These are phyloP conservation scores for Salix arbutifolia DNA, from an alignment of 345 rosid genomes.

Conservation along the genomic window DNA sequence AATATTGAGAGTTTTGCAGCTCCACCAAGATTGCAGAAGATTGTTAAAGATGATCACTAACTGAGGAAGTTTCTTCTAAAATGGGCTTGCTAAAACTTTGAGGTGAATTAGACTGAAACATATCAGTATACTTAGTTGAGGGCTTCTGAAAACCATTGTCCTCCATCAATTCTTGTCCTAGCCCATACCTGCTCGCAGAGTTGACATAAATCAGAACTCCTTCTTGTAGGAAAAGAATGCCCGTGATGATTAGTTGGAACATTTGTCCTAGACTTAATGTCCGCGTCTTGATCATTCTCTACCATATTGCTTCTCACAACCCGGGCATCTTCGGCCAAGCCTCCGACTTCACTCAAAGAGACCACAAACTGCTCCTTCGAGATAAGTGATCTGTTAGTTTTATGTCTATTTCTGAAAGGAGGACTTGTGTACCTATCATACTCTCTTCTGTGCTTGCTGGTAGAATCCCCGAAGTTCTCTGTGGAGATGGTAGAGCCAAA, in stretches of 20 bases:
- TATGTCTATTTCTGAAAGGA: too few relatives aligned
- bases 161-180: conserved; percentile 17
- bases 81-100: conserved; percentile 11
- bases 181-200: conserved; percentile 12
- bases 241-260: background rate
- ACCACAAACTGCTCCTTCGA: background rate
- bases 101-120: conserved; percentile 15
- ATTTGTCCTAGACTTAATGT: background rate
- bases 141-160: conserved; percentile 18
- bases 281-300: background rate
- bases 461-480: conserved; percentile 15
- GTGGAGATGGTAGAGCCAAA: conserved; percentile 7
- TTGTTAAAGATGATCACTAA: conserved; percentile 23
- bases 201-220: conserved; percentile 10
- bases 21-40: conserved; percentile 16
- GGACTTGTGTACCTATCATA: conserved; percentile 16
- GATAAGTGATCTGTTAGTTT: background rate
- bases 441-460: conserved; percentile 14
- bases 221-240: background rate
- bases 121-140: conserved; percentile 8
- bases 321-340: background rate
- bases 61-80: conserved; percentile 20
- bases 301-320: background rate
- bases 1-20: background rate
- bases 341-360: conserved; percentile 8